Conservation (phyloP, 352 stramenopile species). For the Globisporangium parvum region DNA sequence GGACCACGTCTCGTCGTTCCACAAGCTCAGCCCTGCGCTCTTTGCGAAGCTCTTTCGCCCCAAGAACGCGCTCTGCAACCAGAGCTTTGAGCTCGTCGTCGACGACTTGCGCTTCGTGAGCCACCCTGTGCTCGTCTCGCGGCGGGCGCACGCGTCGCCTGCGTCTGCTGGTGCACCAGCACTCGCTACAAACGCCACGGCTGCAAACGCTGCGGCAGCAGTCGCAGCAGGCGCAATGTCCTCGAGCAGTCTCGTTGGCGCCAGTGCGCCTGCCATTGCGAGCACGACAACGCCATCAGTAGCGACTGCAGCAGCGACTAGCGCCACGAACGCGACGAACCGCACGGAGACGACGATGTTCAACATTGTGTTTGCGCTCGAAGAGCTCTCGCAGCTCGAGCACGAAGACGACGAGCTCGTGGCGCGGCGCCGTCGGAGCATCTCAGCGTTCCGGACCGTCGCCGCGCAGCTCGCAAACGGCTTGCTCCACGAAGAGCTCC, state of each 20-base stretch:
- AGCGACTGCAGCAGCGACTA: not conserved
- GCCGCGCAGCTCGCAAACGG: constrained; percentile 74
- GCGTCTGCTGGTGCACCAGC: not conserved
- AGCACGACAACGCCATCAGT: not conserved
- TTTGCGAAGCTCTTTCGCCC: constrained; percentile 85
- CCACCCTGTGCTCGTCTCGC: constrained; percentile 72
- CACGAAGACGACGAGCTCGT: constrained; percentile 28
- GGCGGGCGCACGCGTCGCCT: constrained; percentile 16
- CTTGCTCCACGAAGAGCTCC: constrained; percentile 77
- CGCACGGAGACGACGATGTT: constrained; percentile 83
- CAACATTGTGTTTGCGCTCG: constrained; percentile 83
- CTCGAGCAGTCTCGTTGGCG: not conserved
- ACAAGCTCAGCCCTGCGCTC: constrained; percentile 64
- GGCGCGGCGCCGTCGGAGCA: constrained; percentile 27
- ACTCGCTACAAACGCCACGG: not conserved
- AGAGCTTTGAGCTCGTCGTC: constrained; percentile 85
- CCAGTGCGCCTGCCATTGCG: too few species aligned
- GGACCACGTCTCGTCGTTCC: constrained; percentile 63
- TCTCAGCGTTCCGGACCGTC: constrained; percentile 56
- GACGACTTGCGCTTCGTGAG: constrained; percentile 85
- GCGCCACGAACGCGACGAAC: constrained; percentile 10
- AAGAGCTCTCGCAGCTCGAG: constrained; percentile 30
- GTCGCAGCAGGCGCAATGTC: not conserved
- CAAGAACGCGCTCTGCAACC: constrained; percentile 85
- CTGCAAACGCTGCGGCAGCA: not conserved